Conservation (phyloP, 805 yeast species). For the Metschnikowia gruessii region DNA sequence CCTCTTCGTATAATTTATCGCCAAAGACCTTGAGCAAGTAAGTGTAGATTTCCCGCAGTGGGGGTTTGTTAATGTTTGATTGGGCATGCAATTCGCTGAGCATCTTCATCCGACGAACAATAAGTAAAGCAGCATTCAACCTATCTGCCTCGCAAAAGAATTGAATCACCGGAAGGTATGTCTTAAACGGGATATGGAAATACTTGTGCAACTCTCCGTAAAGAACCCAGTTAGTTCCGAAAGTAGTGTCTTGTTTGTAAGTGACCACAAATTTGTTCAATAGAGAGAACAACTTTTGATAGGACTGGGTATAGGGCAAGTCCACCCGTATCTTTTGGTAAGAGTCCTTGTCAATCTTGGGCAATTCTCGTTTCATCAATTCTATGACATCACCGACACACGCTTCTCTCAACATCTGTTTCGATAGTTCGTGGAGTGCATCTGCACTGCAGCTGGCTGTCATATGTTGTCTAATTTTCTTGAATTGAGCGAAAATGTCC, state of each 20-base stretch:
- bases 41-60: constrained; percentile 49
- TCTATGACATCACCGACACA: constrained; percentile 43
- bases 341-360: constrained; percentile 32
- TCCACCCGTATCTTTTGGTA: constrained; percentile 26
- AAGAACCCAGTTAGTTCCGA: constrained; percentile 55
- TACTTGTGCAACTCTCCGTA: constrained; percentile 55
- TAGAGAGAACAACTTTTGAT: constrained; percentile 27
- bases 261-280: constrained; percentile 32
- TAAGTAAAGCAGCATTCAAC: constrained; percentile 58
- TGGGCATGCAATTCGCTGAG: constrained; percentile 51
- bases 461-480: constrained; percentile 38
- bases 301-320: constrained; percentile 24
- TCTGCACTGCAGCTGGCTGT: constrained; percentile 26
- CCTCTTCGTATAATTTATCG: constrained; percentile 55
- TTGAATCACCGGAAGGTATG: constrained; percentile 56
- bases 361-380: constrained; percentile 40
- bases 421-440: constrained; percentile 28
- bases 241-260: constrained; percentile 29
- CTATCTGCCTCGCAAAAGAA: constrained; percentile 53
- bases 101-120: constrained; percentile 59
- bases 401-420: constrained; percentile 32
- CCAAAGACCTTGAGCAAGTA: constrained; percentile 63
- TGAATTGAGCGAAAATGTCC: constrained; percentile 32
- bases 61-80: constrained; percentile 16
- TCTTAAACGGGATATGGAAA: constrained; percentile 56